Evolutionary conservation across 2,329 filamentous ascomycete species (phyloP), one percentile per base, ranked within the genome.

Genomic region (Aaosphaeria arxii): DNA sequence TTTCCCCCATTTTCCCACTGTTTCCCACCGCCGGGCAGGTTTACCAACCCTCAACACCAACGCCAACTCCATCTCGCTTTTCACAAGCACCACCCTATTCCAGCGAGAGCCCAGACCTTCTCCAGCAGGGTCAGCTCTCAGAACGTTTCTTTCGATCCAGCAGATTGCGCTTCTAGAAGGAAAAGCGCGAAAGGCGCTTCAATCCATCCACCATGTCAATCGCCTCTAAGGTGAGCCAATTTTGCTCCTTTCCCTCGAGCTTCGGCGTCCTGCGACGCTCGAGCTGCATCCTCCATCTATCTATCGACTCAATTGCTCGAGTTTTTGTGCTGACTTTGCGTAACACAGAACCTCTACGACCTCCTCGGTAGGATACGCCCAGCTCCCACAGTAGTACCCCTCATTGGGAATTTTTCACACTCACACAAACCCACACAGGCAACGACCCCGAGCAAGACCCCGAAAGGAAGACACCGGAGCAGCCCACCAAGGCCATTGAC

Each of bases 321-420:
- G 7, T 28, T 38, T 36, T 35, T n/a, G n/a, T 45, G 56, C 74
- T 80, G 62, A 79, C 62, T 52, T 52, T 42, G 42, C 46, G 52
- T 48, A 24, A 24, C 17, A 43, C 61, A 97, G 94, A 99, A 99
- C 84, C 86, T 89, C 71, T 97, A 89, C 84, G 92, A 94, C 84
- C 87, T 95, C 80, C 90, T 99, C 83, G 92, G 94, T 97, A 95
- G 61, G 70, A 60, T 43, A 36, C 32, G 45, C 47, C 47, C 39
- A 44, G 45, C 45, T 39, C 17, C 30, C 38, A 9, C n/a, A 9
- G n/a, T 9, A n/a, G 9, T 9, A 36, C 33, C 33, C 33, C 33
- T 36, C 33, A 36, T n/a, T 36, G 9, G n/a, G 9, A 9, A 9
- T 36, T 36, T 36, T 36, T 9, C 33, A 24, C 17, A 24, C 17